Evolutionary conservation across 345 rosid species (phyloP).

Genomic region (Hirschfeldia incana): DNA sequence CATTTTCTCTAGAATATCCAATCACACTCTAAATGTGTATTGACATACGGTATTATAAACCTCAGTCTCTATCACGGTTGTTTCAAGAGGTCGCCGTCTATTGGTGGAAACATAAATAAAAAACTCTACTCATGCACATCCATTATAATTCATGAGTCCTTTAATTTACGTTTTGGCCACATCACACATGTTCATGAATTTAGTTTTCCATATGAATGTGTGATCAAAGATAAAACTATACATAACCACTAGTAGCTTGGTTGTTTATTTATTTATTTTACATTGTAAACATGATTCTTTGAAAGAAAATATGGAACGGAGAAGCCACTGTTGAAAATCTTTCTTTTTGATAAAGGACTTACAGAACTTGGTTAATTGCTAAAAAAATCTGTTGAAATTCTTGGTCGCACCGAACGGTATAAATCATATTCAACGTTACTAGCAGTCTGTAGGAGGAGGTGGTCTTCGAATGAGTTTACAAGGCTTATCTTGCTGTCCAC

Average conservation of each 20-base stretch:
- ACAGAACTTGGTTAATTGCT: too few species aligned
- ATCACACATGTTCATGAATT: neutral
- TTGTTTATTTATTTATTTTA: neutral
- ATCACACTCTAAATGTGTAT: neutral
- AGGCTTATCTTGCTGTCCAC: neutral
- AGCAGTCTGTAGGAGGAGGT: neutral
- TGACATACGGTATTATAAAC: constrained; percentile 5
- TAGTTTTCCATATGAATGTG: neutral
- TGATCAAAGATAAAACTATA: neutral
- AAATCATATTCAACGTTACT: too few species aligned
- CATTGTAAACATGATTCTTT: neutral
- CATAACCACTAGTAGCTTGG: neutral
- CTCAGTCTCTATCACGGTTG: constrained; percentile 7
- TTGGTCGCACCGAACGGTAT: too few species aligned
- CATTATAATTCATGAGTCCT: neutral
- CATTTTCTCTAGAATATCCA: too few species aligned
- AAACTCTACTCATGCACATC: neutral
- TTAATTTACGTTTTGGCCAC: neutral
- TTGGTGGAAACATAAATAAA: neutral
- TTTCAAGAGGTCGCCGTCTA: constrained; percentile 3
- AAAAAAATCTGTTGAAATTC: too few species aligned
- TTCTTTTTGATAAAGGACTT: too few species aligned
- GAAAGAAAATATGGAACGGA: neutral
- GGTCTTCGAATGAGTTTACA: neutral
- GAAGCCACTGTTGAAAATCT: neutral